These are phyloP conservation scores for Monilinia fructigena DNA, from an alignment of 2,329 filamentous ascomycete species.

Conservation along the genomic window DNA sequence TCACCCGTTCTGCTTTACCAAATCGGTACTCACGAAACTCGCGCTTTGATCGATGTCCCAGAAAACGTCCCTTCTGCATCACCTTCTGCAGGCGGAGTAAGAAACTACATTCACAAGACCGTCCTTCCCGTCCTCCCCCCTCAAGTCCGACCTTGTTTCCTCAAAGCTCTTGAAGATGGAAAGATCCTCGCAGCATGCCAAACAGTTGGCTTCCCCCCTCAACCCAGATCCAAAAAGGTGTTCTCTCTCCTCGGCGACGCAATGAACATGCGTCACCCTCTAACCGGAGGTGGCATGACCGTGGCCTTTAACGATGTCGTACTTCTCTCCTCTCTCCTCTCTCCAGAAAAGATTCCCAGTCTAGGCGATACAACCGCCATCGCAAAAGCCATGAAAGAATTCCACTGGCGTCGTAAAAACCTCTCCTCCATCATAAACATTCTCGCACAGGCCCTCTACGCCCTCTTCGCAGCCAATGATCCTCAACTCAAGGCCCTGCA, in stretches of 20 bases:
- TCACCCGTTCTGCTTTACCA: constrained; percentile 90
- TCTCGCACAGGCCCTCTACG: constrained; percentile 90
- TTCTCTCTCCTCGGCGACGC: constrained; percentile 89
- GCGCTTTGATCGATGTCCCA: constrained; percentile 85
- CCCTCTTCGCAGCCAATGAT: constrained; percentile 84
- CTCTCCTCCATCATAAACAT: constrained; percentile 92
- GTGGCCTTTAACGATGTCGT: constrained; percentile 93
- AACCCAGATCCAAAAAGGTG: constrained; percentile 65
- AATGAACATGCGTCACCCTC: constrained; percentile 98
- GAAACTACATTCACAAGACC: constrained; percentile 75
- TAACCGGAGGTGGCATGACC: constrained; percentile 97
- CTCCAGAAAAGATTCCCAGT: constrained; percentile 64
- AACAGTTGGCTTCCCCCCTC: constrained; percentile 89
- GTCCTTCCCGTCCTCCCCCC: constrained; percentile 77
- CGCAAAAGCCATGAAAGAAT: constrained; percentile 60
- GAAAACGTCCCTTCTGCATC: constrained; percentile 72
- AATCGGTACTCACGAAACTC: constrained; percentile 92
- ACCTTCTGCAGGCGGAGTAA: constrained; percentile 74
- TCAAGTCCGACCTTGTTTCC: constrained; percentile 69
- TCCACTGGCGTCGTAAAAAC: constrained; percentile 86
- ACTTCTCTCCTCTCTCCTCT: constrained; percentile 70
- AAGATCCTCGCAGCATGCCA: constrained; percentile 81
- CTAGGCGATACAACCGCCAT: constrained; percentile 68
- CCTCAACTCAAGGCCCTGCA: constrained; percentile 76
- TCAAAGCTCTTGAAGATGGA: constrained; percentile 72